Evolutionary conservation across 345 rosid genomes (phyloP).

Genomic region (Adansonia digitata): DNA sequence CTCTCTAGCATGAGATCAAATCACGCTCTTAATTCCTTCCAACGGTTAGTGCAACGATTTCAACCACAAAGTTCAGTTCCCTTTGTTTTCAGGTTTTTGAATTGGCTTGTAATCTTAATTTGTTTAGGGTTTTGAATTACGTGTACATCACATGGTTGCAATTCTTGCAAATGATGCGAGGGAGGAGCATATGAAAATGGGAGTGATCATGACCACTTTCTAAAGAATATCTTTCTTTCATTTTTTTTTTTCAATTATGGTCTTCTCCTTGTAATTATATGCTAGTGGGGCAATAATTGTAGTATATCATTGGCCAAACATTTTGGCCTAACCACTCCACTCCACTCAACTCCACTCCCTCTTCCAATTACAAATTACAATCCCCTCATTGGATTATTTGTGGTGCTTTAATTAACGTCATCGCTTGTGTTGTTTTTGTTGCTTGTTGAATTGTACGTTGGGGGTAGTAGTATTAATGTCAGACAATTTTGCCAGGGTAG

Average conservation of each 20-base stretch:
- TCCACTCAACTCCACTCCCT: too few relatives aligned
- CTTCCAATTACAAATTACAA: slow-evolving; percentile 12
- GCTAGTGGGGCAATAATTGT: slow-evolving; percentile 30
- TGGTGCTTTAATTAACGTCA: too few relatives aligned
- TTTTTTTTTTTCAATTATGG: slow-evolving; percentile 27
- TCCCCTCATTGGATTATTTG: slow-evolving; percentile 9
- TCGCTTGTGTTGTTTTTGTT: too few relatives aligned
- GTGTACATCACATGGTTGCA: slow-evolving; percentile 34
- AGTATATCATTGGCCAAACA: slow-evolving; percentile 15
- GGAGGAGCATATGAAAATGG: slow-evolving; percentile 22
- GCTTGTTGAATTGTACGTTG: too few relatives aligned
- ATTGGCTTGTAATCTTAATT: not conserved
- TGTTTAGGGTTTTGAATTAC: not conserved
- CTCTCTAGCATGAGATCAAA: too few relatives aligned
- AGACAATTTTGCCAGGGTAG: slow-evolving; percentile 14
- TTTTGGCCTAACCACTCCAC: too few relatives aligned
- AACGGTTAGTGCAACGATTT: not conserved
- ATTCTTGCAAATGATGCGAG: slow-evolving; percentile 28
- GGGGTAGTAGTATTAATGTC: too few relatives aligned
- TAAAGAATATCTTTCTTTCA: not conserved
- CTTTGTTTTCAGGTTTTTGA: too few relatives aligned
- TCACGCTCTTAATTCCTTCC: not conserved
- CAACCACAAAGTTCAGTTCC: not conserved
- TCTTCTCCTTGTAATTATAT: slow-evolving; percentile 35
- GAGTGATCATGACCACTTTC: slow-evolving; percentile 21